Evolutionary conservation across 2,329 filamentous ascomycete species (phyloP).

Genomic region (Fusarium transvaalense): DNA sequence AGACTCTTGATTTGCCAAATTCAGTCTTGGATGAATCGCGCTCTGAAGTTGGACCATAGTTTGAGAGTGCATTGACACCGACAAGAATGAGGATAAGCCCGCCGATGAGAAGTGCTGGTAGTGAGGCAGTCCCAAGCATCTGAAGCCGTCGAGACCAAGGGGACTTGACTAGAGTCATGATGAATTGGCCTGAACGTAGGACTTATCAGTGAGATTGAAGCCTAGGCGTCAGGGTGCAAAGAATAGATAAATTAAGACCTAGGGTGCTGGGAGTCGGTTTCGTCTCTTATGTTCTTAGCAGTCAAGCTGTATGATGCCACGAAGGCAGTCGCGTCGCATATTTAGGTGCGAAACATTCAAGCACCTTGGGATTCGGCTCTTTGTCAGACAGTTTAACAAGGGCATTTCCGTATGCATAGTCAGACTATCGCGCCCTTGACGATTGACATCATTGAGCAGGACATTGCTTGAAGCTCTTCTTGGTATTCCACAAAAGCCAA

Average conservation of each 20-base stretch:
- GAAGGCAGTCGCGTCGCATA: not conserved
- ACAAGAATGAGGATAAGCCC: conserved; percentile 8
- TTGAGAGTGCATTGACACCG: not conserved
- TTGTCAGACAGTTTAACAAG: not conserved
- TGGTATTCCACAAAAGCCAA: not conserved
- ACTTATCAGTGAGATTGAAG: not conserved
- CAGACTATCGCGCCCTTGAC: not conserved
- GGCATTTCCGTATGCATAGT: not conserved
- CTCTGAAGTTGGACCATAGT: not conserved
- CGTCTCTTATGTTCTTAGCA: not conserved
- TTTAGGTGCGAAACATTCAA: not conserved
- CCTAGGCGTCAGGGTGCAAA: not conserved
- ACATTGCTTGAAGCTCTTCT: not conserved
- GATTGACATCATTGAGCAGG: conserved; percentile 1
- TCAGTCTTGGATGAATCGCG: not conserved
- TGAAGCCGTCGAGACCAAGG: conserved; percentile 1
- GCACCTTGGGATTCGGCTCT: not conserved
- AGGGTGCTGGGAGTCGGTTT: not conserved
- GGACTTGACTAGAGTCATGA: not conserved
- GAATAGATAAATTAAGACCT: not conserved
- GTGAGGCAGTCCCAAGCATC: conserved; percentile 10
- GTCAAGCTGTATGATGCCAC: not conserved
- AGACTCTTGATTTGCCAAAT: not conserved
- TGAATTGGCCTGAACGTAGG: not conserved
- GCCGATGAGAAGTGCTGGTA: conserved; percentile 1